Evolutionary conservation across 108 stramenopile species (phyloP).

Genomic region (Fragilaria crotonensis): DNA sequence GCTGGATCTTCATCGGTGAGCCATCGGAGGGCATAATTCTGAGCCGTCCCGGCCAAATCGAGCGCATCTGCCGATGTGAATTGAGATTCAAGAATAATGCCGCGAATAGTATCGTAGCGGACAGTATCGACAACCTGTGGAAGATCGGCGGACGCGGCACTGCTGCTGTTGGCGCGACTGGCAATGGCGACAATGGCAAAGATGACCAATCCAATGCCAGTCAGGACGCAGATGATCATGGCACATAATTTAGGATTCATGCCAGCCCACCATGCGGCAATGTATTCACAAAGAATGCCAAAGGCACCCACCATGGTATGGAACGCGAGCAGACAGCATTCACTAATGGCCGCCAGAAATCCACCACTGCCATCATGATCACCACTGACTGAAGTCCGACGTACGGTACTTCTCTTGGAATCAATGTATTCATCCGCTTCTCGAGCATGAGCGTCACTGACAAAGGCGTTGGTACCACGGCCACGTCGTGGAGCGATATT

Average conservation of each 20-base stretch:
- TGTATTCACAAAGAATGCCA: background rate
- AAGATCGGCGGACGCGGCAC: background rate
- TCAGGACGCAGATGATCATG: background rate
- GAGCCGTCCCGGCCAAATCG: background rate
- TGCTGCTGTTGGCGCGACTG: background rate
- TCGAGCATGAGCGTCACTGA: background rate
- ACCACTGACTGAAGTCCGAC: too few species aligned
- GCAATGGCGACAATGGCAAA: background rate
- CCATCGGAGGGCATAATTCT: constrained; percentile 8
- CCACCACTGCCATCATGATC: background rate
- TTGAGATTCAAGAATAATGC: constrained; percentile 3
- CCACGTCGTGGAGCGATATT: background rate
- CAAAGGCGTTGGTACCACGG: background rate
- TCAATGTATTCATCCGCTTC: background rate
- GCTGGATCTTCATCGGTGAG: constrained; percentile 8
- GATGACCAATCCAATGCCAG: background rate
- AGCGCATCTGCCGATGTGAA: background rate
- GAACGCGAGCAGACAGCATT: background rate
- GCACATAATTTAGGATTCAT: background rate
- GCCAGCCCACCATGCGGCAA: background rate
- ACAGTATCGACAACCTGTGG: background rate
- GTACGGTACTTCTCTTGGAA: background rate
- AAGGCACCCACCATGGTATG: background rate
- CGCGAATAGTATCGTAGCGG: constrained; percentile 5
- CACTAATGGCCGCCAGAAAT: background rate